A percentile compares a stretch with the other conserved stretches of the same genome.
Evolutionary conservation across 345 rosid species (phyloP).

Genomic region (Abelmoschus esculentus): DNA sequence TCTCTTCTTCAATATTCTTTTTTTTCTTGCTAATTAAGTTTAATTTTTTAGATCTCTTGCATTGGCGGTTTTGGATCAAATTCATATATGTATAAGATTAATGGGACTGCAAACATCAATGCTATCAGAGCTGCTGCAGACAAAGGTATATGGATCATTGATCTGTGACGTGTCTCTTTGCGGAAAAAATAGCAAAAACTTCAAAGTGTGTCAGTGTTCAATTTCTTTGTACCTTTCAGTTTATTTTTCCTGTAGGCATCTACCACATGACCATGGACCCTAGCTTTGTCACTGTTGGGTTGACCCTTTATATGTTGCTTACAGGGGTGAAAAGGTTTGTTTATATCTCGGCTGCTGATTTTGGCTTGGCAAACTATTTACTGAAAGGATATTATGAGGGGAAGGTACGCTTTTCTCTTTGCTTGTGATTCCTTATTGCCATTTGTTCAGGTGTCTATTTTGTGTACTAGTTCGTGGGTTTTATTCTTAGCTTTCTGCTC

Average conservation of each 20-base stretch:
- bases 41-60: slow-evolving; percentile 64
- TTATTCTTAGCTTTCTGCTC: not conserved
- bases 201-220: not conserved
- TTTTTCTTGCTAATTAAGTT: slow-evolving; percentile 17
- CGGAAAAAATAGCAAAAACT: not conserved
- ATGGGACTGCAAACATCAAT: slow-evolving; percentile 91
- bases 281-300: not conserved
- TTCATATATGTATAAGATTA: slow-evolving; percentile 88
- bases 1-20: not conserved
- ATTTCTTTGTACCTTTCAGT: not conserved
- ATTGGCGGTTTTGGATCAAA: slow-evolving; percentile 96
- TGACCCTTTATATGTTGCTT: not conserved
- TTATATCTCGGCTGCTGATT: slow-evolving; percentile 87
- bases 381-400: slow-evolving; percentile 82
- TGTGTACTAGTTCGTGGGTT: not conserved
- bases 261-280: not conserved
- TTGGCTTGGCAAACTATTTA: slow-evolving; percentile 71
- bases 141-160: slow-evolving; percentile 38
- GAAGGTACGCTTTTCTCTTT: slow-evolving; percentile 40
- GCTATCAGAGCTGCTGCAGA: slow-evolving; percentile 91
- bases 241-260: not conserved
- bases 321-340: slow-evolving; percentile 40
- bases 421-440: not conserved
- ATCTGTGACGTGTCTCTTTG: not conserved
- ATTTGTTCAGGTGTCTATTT: not conserved